Conservation (phyloP, 768 basidiomycete genomes). For the Termitomyces sp. region DNA sequence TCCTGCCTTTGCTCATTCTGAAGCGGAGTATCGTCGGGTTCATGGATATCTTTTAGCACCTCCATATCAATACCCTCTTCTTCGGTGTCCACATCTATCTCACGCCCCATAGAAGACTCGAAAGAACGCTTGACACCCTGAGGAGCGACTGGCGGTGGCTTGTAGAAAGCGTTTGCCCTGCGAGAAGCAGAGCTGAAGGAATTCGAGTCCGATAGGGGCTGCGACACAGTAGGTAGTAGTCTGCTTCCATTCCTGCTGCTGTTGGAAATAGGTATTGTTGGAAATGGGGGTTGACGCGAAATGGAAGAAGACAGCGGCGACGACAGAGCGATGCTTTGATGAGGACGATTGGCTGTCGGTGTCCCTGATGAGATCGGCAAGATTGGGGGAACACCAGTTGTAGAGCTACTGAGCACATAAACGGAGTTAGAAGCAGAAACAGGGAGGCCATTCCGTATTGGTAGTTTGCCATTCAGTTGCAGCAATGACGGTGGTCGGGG, state of each 20-base stretch:
- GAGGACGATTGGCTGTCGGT: slow-evolving; percentile 6
- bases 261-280: neutral
- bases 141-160: slow-evolving; percentile 33
- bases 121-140: slow-evolving; percentile 29
- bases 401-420: slow-evolving; percentile 11
- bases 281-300: slow-evolving; percentile 1
- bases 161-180: slow-evolving; percentile 63
- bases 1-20: slow-evolving; percentile 11
- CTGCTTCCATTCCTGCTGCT: slow-evolving; percentile 1
- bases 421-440: slow-evolving; percentile 14
- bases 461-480: slow-evolving; percentile 6
- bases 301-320: slow-evolving; percentile 7
- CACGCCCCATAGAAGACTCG: slow-evolving; percentile 11
- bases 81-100: slow-evolving; percentile 4
- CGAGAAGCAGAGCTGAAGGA: slow-evolving; percentile 45
- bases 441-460: neutral
- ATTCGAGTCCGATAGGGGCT: neutral
- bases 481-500: slow-evolving; percentile 13
- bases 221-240: slow-evolving; percentile 1
- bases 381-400: slow-evolving; percentile 18
- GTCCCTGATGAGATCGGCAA: slow-evolving; percentile 10
- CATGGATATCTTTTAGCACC: slow-evolving; percentile 3
- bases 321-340: slow-evolving; percentile 23
- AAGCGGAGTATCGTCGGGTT: slow-evolving; percentile 5
- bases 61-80: slow-evolving; percentile 7